Percentiles rank a stretch among this genome's conserved stretches.
phyloP scores from a whole-genome alignment of 306 rosid genomes.

The Cucurbita pepo region DNA sequence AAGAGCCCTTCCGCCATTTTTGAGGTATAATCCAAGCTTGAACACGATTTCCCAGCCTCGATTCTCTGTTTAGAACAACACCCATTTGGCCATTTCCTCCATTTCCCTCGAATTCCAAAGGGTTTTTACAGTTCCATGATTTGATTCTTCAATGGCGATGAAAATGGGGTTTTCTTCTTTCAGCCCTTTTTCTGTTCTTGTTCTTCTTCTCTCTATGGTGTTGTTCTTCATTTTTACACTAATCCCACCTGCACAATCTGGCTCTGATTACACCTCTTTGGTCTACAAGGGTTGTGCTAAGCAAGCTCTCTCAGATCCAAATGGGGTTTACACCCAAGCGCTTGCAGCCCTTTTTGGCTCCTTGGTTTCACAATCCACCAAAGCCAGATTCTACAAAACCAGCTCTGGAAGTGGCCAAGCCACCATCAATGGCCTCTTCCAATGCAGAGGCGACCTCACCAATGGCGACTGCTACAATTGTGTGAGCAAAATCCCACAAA shows the following conservation, averaged over 20 bases:
- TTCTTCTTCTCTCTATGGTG: conserved; percentile 7
- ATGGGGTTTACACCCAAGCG: conserved; percentile 62
- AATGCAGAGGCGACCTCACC: conserved; percentile 83
- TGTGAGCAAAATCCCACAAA: conserved; percentile 55
- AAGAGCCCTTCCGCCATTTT: conserved; percentile 2
- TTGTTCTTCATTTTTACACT: conserved; percentile 16
- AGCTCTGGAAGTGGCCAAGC: conserved; percentile 47
- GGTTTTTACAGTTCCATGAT: background rate
- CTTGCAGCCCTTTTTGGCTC: conserved; percentile 68
- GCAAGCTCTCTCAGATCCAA: conserved; percentile 68
- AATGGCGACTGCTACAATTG: conserved; percentile 62
- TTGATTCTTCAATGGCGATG: background rate
- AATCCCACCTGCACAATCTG: conserved; percentile 32
- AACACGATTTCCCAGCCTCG: background rate
- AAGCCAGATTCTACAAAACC: conserved; percentile 54
- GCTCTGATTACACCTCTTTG: conserved; percentile 44
- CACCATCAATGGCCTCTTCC: conserved; percentile 61
- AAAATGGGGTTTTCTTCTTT: conserved; percentile 19
- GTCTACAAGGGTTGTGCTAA: conserved; percentile 91
- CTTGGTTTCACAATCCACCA: conserved; percentile 59
- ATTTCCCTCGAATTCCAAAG: background rate
- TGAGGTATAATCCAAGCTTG: background rate
- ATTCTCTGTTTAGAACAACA: background rate
- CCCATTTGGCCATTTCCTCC: background rate
- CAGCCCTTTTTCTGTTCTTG: conserved; percentile 15